A percentile compares a stretch with the other conserved stretches of the same genome.
phyloP scores from a whole-genome alignment of 2,329 filamentous ascomycete species.

The Hypoxylon sp. region DNA sequence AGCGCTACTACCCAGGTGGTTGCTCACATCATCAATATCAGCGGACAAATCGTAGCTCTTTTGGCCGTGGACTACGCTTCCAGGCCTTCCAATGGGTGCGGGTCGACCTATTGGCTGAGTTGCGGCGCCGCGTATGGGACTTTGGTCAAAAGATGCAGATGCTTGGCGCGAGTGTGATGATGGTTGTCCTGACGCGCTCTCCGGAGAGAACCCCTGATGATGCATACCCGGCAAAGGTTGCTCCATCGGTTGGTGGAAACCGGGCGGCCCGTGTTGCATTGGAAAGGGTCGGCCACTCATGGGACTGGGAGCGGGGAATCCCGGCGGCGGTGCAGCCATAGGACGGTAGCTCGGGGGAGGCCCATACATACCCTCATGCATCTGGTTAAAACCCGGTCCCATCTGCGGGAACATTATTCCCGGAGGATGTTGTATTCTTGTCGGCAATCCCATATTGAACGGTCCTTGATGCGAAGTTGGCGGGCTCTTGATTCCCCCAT shows the following conservation, averaged over 20 bases:
- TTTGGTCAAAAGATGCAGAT: constrained; percentile 72
- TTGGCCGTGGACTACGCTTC: constrained; percentile 70
- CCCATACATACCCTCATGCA: constrained; percentile 56
- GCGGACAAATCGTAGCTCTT: constrained; percentile 51
- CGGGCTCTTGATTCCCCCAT: constrained; percentile 63
- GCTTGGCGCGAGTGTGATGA: constrained; percentile 76
- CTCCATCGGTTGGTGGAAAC: constrained; percentile 59
- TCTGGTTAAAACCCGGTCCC: constrained; percentile 55
- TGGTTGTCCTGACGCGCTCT: constrained; percentile 49
- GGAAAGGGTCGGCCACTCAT: constrained; percentile 55
- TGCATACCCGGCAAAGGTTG: constrained; percentile 48
- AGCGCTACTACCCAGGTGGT: constrained; percentile 89
- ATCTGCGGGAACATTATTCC: constrained; percentile 65
- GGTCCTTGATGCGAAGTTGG: constrained; percentile 57
- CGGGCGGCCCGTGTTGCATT: constrained; percentile 59
- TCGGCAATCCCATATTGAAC: constrained; percentile 58
- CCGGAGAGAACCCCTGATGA: constrained; percentile 50
- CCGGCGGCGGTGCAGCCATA: constrained; percentile 61
- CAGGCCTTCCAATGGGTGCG: constrained; percentile 86
- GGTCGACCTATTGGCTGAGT: constrained; percentile 82
- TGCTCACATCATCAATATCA: constrained; percentile 75
- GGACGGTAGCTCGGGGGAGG: constrained; percentile 55
- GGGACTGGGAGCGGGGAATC: constrained; percentile 54
- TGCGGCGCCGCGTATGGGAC: constrained; percentile 54
- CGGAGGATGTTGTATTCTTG: constrained; percentile 66